Base-by-base conservation (phyloP, 371 early-diverging fungal genomes). In the Batkoa obscura region DNA sequence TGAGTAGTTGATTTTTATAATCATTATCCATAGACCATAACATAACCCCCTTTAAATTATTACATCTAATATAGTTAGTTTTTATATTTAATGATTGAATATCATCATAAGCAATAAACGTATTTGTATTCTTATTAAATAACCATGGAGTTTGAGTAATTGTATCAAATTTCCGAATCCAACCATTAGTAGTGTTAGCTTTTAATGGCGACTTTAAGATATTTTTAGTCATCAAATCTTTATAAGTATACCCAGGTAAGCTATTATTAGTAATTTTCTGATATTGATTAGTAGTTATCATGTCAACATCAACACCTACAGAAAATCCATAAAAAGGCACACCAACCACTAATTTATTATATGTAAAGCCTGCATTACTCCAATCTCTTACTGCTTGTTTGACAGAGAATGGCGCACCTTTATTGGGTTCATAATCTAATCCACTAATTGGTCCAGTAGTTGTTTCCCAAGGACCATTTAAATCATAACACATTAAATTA, bases 141-240 rank as follows among this genome's bases (percentile, higher is more conserved):
- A 82, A 60, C 83, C 83, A 81, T 30, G 83, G 83, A 0, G 83
- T 81, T 62, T 74, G 61, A 17, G 79, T 67, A 9, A 63, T 62
- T 10, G 68, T 56, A 52, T 83, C 84, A 78, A 78, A 80, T 51
- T 75, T 60, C 17, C 78, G 73, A 13, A 62, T 60, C 76, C 75
- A 79, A 12, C 55, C 55, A 37, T 43, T n/a, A 35, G 23, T 66
- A 17, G 76, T 73, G 30, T 71, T 70, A 1, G 78, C 74, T 76
- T 72, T 81, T 81, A 83, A 10, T 76, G 69, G 31, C 82, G 81
- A 38, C 76, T 74, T 43, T 69, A 67, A 36, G 6, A 39, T 32
- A 15, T 51, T 51, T 4, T 51, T 39, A 9, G 12, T 32, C 15
- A 51, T 37, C 2, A 51, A 36, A 5, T 36, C 38, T 12, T 51